Evolutionary conservation across 176 grass and related monocot species (phyloP).

Genomic region (Saccharum officinarum): DNA sequence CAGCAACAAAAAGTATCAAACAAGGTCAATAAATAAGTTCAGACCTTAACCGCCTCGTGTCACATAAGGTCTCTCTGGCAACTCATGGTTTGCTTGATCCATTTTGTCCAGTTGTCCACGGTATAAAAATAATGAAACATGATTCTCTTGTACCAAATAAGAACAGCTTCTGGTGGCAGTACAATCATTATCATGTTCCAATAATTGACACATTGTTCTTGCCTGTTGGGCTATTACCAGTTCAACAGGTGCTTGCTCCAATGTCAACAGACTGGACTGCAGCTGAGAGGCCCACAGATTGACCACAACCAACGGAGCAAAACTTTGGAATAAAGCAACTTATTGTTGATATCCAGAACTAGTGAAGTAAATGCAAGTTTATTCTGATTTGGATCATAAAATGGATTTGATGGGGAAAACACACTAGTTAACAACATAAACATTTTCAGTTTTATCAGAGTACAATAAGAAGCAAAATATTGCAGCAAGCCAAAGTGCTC

Average conservation of each 20-base stretch:
- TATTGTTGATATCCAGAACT: not conserved
- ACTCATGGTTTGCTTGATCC: not conserved
- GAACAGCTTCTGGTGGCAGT: not conserved
- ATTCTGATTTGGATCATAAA: not conserved
- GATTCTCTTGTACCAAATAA: slow-evolving; percentile 10
- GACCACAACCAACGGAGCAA: not conserved
- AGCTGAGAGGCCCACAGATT: not conserved
- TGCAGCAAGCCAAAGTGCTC: slow-evolving; percentile 18
- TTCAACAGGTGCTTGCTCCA: slow-evolving; percentile 4
- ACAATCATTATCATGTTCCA: not conserved
- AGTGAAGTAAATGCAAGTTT: not conserved
- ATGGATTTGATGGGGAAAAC: not conserved
- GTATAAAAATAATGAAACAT: not conserved
- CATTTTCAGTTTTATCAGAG: not conserved
- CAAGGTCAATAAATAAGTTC: slow-evolving; percentile 11
- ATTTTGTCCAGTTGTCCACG: not conserved
- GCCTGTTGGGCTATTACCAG: not conserved
- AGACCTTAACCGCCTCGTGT: slow-evolving; percentile 14
- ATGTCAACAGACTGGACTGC: not conserved
- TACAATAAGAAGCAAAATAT: not conserved
- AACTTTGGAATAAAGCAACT: not conserved
- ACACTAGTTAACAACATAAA: not conserved
- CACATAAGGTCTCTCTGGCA: not conserved
- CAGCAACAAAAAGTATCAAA: not conserved
- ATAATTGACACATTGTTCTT: not conserved